Percentiles rank a stretch among this genome's conserved stretches.
Evolutionary conservation across 2,329 filamentous ascomycete species (phyloP).

Genomic region (Trichoderma endophyticum): DNA sequence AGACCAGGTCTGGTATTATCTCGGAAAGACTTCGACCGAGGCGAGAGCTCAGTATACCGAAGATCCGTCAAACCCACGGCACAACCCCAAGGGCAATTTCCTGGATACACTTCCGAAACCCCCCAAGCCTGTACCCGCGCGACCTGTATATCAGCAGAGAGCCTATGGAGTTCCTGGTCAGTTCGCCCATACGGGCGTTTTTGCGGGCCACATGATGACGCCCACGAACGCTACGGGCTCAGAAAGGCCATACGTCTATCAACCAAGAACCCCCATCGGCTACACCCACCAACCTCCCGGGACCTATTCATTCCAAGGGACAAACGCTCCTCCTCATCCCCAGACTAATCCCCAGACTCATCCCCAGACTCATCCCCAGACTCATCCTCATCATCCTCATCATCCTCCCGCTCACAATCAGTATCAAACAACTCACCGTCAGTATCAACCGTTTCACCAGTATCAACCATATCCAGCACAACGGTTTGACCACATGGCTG

Average conservation of each 20-base stretch:
- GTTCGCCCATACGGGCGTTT: conserved; percentile 18
- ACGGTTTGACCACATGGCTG: conserved; percentile 23
- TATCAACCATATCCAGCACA: conserved; percentile 20
- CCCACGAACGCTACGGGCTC: conserved; percentile 46
- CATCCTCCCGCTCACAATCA: neutral
- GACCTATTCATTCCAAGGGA: conserved; percentile 28
- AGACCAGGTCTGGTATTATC: conserved; percentile 82
- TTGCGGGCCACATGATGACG: conserved; percentile 62
- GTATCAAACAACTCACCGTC: neutral
- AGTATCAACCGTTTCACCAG: neutral
- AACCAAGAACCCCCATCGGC: conserved; percentile 26
- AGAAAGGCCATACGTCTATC: conserved; percentile 28
- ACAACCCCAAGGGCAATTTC: conserved; percentile 70
- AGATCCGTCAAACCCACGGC: conserved; percentile 55
- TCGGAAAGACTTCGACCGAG: conserved; percentile 83
- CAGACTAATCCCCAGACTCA: neutral
- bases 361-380: neutral
- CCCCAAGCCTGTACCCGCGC: conserved; percentile 35
- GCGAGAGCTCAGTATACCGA: conserved; percentile 89
- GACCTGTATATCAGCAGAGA: conserved; percentile 26
- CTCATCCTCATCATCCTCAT: neutral
- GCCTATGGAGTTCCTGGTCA: conserved; percentile 25
- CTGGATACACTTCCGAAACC: conserved; percentile 64
- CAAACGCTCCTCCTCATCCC: conserved; percentile 19
- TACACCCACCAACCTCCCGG: conserved; percentile 23